Percentiles rank a stretch among this genome's conserved stretches.
Conservation (phyloP, 2,329 filamentous ascomycete species). For the Coniochaeta sp. region DNA sequence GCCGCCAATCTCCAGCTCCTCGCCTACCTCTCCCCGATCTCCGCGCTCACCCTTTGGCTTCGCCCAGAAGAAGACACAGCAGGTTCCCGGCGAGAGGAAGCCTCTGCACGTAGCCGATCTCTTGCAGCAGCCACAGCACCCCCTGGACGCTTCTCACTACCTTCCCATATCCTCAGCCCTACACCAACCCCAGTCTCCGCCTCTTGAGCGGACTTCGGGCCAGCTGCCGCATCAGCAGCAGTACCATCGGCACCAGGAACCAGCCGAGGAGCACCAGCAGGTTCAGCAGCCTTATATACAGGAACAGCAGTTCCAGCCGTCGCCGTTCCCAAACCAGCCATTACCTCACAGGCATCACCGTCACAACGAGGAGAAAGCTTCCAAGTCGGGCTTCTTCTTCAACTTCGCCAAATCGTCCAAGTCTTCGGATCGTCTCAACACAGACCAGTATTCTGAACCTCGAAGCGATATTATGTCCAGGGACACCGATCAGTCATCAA, state of each 20-base stretch:
- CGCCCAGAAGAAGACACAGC: conserved; percentile 24
- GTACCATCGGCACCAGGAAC: conserved; percentile 14
- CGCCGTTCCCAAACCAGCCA: conserved; percentile 15
- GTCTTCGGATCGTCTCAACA: conserved; percentile 25
- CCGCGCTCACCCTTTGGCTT: conserved; percentile 37
- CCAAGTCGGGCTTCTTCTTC: conserved; percentile 42
- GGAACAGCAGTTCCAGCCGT: conserved; percentile 9
- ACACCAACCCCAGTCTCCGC: conserved; percentile 8
- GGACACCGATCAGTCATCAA: conserved; percentile 20
- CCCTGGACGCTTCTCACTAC: conserved; percentile 15
- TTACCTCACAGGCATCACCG: conserved; percentile 25
- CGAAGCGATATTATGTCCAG: conserved; percentile 30
- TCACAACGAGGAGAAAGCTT: conserved; percentile 32
- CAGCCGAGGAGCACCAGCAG: conserved; percentile 6
- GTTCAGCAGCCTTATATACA: conserved; percentile 2
- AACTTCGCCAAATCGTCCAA: conserved; percentile 41
- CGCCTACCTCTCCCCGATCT: conserved; percentile 31
- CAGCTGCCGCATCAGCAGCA: conserved; percentile 9
- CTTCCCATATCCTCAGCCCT: conserved; percentile 19
- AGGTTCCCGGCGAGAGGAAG: conserved; percentile 8
- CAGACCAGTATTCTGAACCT: conserved; percentile 26
- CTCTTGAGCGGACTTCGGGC: conserved; percentile 3
- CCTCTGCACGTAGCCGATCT: conserved; percentile 23
- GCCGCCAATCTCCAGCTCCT: conserved; percentile 24
- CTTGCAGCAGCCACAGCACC: conserved; percentile 15